phyloP scores from a whole-genome alignment of 1,284 basidiomycete species.

The Agaricales sp. region DNA sequence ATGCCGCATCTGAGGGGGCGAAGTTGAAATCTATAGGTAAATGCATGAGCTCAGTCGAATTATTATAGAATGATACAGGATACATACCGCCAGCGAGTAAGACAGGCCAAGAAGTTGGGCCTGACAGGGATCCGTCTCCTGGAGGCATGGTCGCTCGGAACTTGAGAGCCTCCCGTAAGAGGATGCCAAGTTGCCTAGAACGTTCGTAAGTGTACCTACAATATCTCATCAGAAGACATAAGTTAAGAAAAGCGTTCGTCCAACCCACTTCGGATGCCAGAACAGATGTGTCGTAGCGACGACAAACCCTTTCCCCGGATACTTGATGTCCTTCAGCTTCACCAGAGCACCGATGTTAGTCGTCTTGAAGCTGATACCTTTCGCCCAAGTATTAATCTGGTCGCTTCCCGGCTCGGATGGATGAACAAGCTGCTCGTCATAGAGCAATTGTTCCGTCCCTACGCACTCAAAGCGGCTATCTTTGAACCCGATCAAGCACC shows the following conservation, averaged over 20 bases:
- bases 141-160: slow-evolving; percentile 44
- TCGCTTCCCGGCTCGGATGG: slow-evolving; percentile 20
- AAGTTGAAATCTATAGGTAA: slow-evolving; percentile 82
- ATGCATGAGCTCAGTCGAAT: not conserved
- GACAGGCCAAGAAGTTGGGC: slow-evolving; percentile 57
- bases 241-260: slow-evolving; percentile 4
- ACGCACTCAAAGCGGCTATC: slow-evolving; percentile 35
- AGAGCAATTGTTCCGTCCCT: slow-evolving; percentile 34
- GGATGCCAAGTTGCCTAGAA: slow-evolving; percentile 58
- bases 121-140: not conserved
- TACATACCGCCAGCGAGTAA: slow-evolving; percentile 73
- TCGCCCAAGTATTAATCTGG: slow-evolving; percentile 24
- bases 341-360: slow-evolving; percentile 77
- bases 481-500: slow-evolving; percentile 72
- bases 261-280: slow-evolving; percentile 81
- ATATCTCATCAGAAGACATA: slow-evolving; percentile 6
- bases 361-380: slow-evolving; percentile 57
- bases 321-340: slow-evolving; percentile 40
- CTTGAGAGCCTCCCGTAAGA: slow-evolving; percentile 54
- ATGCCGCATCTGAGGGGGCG: slow-evolving; percentile 75
- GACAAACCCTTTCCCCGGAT: slow-evolving; percentile 42
- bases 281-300: slow-evolving; percentile 85
- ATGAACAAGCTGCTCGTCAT: slow-evolving; percentile 28
- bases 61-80: slow-evolving; percentile 4
- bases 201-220: slow-evolving; percentile 78